A percentile compares a stretch with the other conserved stretches of the same genome.
Evolutionary conservation across 2,329 filamentous ascomycete species (phyloP).

Genomic region (Ceratocystis smalleyi): DNA sequence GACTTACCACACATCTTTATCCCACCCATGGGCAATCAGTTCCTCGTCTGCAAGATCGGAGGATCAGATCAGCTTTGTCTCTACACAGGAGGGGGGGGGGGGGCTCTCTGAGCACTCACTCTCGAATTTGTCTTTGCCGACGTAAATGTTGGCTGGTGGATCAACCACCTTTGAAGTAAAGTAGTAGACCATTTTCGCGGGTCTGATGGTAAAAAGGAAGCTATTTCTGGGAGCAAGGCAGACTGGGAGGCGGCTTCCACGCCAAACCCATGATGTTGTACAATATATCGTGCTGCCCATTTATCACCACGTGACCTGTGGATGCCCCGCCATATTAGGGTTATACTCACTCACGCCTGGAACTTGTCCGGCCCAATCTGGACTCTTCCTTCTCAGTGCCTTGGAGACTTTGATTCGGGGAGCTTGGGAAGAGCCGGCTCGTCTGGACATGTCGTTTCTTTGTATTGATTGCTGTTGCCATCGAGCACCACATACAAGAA

Average conservation of each 20-base stretch:
- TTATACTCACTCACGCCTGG: not conserved
- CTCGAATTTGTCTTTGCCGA: constrained; percentile 98
- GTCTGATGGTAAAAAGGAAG: not conserved
- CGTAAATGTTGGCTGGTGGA: constrained; percentile 78
- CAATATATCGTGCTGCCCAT: not conserved
- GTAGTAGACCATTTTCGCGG: constrained; percentile 70
- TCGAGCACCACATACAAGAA: no score
- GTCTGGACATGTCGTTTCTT: no score
- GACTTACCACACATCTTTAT: constrained; percentile 81
- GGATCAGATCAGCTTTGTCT: not conserved
- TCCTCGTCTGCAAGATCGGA: constrained; percentile 59
- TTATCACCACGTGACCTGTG: constrained; percentile 2
- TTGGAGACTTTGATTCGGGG: no score
- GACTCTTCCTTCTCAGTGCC: no score
- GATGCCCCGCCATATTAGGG: not conserved
- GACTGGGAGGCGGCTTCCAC: not conserved
- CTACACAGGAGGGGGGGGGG: not conserved
- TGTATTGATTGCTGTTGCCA: no score
- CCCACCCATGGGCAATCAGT: constrained; percentile 83
- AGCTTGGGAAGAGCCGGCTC: no score
- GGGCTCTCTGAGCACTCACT: constrained; percentile 42
- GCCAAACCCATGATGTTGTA: not conserved
- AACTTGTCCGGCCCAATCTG: not conserved
- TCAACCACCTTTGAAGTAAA: constrained; percentile 75
- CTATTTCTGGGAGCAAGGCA: not conserved